Conservation (phyloP, 1,139 yeast genomes). For the Yamadazyma atlantica region DNA sequence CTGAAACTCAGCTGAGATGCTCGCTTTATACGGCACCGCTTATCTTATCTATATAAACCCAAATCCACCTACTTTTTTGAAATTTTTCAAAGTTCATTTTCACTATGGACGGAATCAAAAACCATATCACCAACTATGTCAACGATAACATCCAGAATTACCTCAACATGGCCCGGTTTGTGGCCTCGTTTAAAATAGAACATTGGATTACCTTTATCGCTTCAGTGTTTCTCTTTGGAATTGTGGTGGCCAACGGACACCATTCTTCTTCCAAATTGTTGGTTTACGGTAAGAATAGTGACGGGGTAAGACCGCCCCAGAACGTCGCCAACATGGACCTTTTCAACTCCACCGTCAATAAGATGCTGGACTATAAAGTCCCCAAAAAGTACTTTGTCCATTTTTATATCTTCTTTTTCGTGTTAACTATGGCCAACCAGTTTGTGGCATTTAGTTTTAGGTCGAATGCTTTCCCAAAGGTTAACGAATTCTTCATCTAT, state of each 20-base stretch:
- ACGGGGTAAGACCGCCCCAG: constrained; percentile 1
- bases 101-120: not conserved
- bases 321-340: not conserved
- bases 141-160: constrained; percentile 5
- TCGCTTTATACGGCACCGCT: too few relatives aligned
- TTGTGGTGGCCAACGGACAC: constrained; percentile 12
- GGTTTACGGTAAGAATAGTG: constrained; percentile 15
- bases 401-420: constrained; percentile 39
- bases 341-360: constrained; percentile 5
- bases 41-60: too few relatives aligned
- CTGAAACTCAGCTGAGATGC: too few relatives aligned
- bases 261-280: constrained; percentile 9
- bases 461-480: constrained; percentile 8
- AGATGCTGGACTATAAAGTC: constrained; percentile 27
- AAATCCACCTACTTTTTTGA: not conserved
- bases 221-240: constrained; percentile 8
- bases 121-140: constrained; percentile 6
- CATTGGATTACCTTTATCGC: constrained; percentile 12
- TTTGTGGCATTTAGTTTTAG: constrained; percentile 10
- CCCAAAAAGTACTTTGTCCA: constrained; percentile 52
- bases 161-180: not conserved
- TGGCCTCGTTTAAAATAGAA: constrained; percentile 8
- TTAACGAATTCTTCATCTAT: constrained; percentile 4
- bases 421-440: constrained; percentile 8
- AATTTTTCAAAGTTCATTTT: not conserved